phyloP scores from a whole-genome alignment of 768 basidiomycete genomes.

The Suillus clintonianus region DNA sequence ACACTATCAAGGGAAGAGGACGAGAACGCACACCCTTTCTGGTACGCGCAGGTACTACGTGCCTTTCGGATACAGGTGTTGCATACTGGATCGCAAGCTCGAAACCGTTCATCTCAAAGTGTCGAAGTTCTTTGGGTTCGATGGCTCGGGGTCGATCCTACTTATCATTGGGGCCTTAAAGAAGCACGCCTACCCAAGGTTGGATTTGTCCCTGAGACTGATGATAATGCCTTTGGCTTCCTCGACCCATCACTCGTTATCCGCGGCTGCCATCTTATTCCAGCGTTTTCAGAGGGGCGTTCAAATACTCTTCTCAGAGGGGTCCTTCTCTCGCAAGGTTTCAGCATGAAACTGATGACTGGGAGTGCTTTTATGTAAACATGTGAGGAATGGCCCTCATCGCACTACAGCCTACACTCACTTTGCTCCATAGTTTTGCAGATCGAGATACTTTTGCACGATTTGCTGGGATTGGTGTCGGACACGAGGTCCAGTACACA shows the following conservation, averaged over 20 bases:
- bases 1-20: slow-evolving; percentile 15
- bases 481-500: slow-evolving; percentile 17
- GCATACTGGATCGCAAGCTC: slow-evolving; percentile 1
- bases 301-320: slow-evolving; percentile 9
- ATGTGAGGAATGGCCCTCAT: slow-evolving; percentile 2
- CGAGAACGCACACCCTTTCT: slow-evolving; percentile 16
- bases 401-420: background rate
- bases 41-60: slow-evolving; percentile 23
- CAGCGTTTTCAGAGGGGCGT: slow-evolving; percentile 22
- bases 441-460: slow-evolving; percentile 44
- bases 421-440: slow-evolving; percentile 32
- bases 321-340: slow-evolving; percentile 3
- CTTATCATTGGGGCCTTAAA: slow-evolving; percentile 10
- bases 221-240: slow-evolving; percentile 21
- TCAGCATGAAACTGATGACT: slow-evolving; percentile 2
- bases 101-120: slow-evolving; percentile 11
- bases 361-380: slow-evolving; percentile 15
- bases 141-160: slow-evolving; percentile 18
- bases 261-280: slow-evolving; percentile 23
- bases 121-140: slow-evolving; percentile 22
- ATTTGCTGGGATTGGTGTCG: slow-evolving; percentile 31
- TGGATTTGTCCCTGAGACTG: slow-evolving; percentile 17
- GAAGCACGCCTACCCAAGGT: slow-evolving; percentile 19
- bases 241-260: slow-evolving; percentile 22
- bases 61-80: slow-evolving; percentile 20